Percentiles rank a stretch among this genome's conserved stretches.
Conservation (phyloP, 345 rosid genomes). For the Stellera chamaejasme region DNA sequence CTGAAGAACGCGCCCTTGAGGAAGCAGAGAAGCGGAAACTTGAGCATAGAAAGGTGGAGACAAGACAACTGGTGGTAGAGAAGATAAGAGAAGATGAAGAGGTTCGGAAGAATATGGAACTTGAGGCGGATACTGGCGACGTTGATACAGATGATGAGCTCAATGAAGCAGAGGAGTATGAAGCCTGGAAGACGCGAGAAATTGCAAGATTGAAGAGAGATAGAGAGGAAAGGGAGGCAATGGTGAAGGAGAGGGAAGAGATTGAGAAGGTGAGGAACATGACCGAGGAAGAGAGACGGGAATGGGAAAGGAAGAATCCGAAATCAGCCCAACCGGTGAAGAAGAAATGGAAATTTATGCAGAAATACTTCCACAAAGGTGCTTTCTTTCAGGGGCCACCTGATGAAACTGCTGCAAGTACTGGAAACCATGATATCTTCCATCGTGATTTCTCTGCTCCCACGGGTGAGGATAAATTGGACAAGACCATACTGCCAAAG, state of each 20-base stretch:
- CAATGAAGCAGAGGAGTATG: conserved; percentile 74
- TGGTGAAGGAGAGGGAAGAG: conserved; percentile 71
- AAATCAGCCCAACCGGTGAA: conserved; percentile 44
- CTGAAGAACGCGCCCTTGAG: conserved; percentile 52
- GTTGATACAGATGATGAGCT: conserved; percentile 77
- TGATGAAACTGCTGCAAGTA: conserved; percentile 44
- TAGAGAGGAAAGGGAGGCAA: conserved; percentile 55
- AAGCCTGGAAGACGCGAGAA: conserved; percentile 81
- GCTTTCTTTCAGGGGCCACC: conserved; percentile 57
- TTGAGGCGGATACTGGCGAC: conserved; percentile 53
- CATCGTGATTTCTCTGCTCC: conserved; percentile 66
- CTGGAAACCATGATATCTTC: conserved; percentile 33
- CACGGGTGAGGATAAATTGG: conserved; percentile 79
- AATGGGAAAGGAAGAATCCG: conserved; percentile 77
- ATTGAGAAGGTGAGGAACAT: conserved; percentile 64
- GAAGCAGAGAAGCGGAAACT: conserved; percentile 53
- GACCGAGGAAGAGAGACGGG: conserved; percentile 83
- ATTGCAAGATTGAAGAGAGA: conserved; percentile 69
- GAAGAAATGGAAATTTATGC: conserved; percentile 76
- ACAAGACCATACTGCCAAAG: conserved; percentile 58
- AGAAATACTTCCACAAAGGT: conserved; percentile 75
- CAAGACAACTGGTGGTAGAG: conserved; percentile 61
- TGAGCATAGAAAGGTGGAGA: conserved; percentile 51
- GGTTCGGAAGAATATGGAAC: conserved; percentile 51
- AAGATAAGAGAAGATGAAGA: conserved; percentile 59